These are phyloP conservation scores for Paramecium caudatum DNA, from an alignment of 73 alveolate species.

Conservation along the genomic window DNA sequence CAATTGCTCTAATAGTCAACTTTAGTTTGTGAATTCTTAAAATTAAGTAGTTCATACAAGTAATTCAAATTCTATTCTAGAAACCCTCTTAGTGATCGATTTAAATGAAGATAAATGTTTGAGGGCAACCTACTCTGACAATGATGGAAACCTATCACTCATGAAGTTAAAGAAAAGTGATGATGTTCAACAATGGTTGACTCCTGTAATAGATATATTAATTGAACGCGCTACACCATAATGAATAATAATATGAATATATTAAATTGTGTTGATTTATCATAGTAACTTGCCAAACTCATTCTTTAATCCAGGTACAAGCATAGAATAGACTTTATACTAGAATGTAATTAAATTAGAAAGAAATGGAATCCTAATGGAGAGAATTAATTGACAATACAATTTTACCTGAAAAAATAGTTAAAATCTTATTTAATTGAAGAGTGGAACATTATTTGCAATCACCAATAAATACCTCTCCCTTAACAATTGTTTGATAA, in stretches of 20 bases:
- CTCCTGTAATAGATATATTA: conserved; percentile 22
- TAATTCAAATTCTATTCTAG: not conserved
- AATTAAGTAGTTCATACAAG: not conserved
- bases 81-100: not conserved
- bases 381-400: conserved; percentile 27
- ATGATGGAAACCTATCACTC: not conserved
- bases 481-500: not conserved
- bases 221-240: not conserved
- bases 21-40: not conserved
- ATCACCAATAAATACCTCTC: not conserved
- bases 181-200: conserved; percentile 30
- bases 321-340: not conserved
- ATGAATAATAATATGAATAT: conserved; percentile 9
- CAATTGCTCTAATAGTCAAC: not conserved
- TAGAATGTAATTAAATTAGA: conserved; percentile 16
- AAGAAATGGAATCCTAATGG: conserved; percentile 39
- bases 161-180: conserved; percentile 15
- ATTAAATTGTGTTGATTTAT: conserved; percentile 20
- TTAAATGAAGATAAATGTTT: not conserved
- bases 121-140: not conserved
- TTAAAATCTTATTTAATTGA: conserved; percentile 24
- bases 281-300: not conserved
- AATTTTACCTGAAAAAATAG: conserved; percentile 30
- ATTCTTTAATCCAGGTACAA: conserved; percentile 1
- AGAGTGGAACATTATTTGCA: conserved; percentile 49